Base-by-base conservation (phyloP, 345 rosid species). In the Erodium maritimum region DNA sequence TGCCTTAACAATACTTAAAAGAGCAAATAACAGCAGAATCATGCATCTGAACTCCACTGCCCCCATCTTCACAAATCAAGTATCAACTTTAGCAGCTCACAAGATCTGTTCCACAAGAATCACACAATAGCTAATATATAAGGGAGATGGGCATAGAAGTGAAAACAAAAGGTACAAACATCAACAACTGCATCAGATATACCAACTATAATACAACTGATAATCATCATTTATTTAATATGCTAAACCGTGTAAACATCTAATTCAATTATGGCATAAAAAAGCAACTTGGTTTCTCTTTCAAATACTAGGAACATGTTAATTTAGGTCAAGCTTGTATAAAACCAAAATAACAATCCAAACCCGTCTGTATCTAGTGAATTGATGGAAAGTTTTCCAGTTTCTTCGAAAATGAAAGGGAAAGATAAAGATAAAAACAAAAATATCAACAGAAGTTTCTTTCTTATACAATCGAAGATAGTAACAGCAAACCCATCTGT, bases 1-100 rank as follows among this genome's bases (percentile, higher is more conserved):
- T 16, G 94, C 82, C 54, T 63, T 74, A 62, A 61, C 84, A 51
- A 52, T 48, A 12, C 60, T 55, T 65, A 93, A 62, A 55, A 85
- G 64, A 23, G 64, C 42, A 21, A 70, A 69, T 11, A 80, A 48
- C 37, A 72, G 52, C 42, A 87, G 53, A 48, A 71, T 2, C 42
- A 55, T 21, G 61, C 73, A 61, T 23, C 55, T 33, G 74, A 69
- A 25, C 63, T 69, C 71, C 58, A 58, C 56, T 65, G 61, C 62
- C 80, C 65, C 63, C 81, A 60, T 73, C 42, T 60, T 66, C 54
- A 53, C 46, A 10, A 24, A 29, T 58, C 37, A 42, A 34, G 62
- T 55, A 53, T 34, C 72, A 69, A 23, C 55, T 56, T 37, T 52
- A 48, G 58, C 65, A 14, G 65, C 61, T 72, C 61, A 42, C 67